Evolutionary conservation across 768 basidiomycete genomes (phyloP).

Genomic region (Pleurotus salmoneostramineus): DNA sequence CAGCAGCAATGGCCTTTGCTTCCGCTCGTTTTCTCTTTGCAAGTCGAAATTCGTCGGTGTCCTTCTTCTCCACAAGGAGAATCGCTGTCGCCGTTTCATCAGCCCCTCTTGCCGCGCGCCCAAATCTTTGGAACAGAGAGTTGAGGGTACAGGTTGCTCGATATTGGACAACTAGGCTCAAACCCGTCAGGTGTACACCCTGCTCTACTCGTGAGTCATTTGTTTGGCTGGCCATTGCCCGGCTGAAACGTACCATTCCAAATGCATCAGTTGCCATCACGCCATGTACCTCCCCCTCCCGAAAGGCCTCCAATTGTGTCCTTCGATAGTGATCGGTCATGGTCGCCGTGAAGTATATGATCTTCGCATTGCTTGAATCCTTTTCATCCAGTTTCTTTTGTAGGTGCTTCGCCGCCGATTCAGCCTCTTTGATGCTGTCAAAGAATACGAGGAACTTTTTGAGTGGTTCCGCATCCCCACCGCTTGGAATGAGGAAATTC

Average conservation of each 20-base stretch:
- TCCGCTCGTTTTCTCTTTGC: not conserved
- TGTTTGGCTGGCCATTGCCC: not conserved
- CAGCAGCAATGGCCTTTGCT: not conserved
- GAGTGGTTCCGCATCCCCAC: not conserved
- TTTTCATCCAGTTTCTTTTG: slow-evolving; percentile 9
- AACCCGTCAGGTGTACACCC: slow-evolving; percentile 27
- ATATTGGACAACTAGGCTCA: slow-evolving; percentile 28
- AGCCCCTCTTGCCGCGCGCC: slow-evolving; percentile 16
- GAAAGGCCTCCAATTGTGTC: slow-evolving; percentile 11
- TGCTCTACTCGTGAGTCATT: slow-evolving; percentile 5
- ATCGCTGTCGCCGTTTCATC: slow-evolving; percentile 13
- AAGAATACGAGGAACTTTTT: slow-evolving; percentile 23
- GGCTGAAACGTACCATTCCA: slow-evolving; percentile 22
- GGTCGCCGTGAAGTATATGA: slow-evolving; percentile 24
- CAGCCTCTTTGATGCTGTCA: slow-evolving; percentile 17
- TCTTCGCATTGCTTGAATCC: not conserved
- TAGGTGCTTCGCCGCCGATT: slow-evolving; percentile 12
- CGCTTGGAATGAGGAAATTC: slow-evolving; percentile 10
- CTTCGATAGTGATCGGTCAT: slow-evolving; percentile 22
- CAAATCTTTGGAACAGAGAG: slow-evolving; percentile 26
- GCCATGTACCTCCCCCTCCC: slow-evolving; percentile 15
- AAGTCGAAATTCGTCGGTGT: not conserved
- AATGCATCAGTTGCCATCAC: slow-evolving; percentile 21
- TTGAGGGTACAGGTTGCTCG: slow-evolving; percentile 15
- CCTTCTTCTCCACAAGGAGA: slow-evolving; percentile 16